Evolutionary conservation across 176 grass and related monocot species (phyloP), one percentile per base, ranked within the genome.

Genomic region (Pontederia paniculata): DNA sequence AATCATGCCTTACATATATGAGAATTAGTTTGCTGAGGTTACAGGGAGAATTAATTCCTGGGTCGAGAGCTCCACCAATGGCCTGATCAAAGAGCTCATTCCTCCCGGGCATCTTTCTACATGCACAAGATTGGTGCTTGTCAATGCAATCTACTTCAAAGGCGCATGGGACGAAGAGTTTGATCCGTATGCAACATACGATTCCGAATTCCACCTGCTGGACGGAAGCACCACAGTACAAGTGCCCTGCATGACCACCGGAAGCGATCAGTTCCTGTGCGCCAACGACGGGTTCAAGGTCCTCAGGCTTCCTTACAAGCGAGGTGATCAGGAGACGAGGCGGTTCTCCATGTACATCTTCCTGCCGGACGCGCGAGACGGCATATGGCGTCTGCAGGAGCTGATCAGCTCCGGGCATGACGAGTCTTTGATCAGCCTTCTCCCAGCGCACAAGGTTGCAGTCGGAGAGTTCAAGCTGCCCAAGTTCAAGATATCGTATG

Each of bases 81-180:
- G 88, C 16, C 74, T 82, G 21, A 94, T 88, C 71, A 88, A 73
- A 59, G 65, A 61, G 1, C 74, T 94, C 21, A 73, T 94, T 12
- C 74, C 73, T 17, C 0, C 0, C 1, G 58, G 19, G 46, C 42
- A 74, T 49, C 6, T 94, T 23, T 0, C 43, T 21, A 0, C 9
- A 0, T 10, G 0, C 8, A 84, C 74, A 17, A 51, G 60, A 5
- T 49, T 80, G 25, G 66, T 88, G 9, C 67, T 94, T 9, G 66
- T 67, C 31, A 94, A 84, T 58, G 80, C 80, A 5, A 69, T 94
- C 66, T 94, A 94, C 74, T 94, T 94, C 77, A 94, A 94, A 75
- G 80, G 77, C 11, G 10, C 18, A 12, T 94, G 88, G 88, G 12
- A 50, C 10, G 59, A 74, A 45, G 81, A 73, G 65, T 88, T 94